phyloP scores from a whole-genome alignment of 2,329 filamentous ascomycete genomes.

The Aspergillus pseudoterreus region DNA sequence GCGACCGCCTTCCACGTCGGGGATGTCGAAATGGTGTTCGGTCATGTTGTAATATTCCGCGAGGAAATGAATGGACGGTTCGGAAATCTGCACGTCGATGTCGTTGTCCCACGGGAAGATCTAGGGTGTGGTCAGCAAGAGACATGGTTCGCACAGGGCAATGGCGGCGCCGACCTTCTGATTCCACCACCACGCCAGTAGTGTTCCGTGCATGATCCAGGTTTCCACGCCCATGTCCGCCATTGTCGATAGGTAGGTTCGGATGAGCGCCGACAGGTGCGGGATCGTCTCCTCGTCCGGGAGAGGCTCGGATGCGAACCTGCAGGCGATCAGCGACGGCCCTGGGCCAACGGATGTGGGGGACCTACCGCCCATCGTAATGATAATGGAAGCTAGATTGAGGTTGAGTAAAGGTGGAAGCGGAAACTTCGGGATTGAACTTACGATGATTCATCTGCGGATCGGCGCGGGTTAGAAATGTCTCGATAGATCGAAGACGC shows the following conservation, averaged over 20 bases:
- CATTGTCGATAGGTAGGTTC: constrained; percentile 57
- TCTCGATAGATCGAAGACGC: neutral
- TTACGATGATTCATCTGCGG: constrained; percentile 43
- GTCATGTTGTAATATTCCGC: constrained; percentile 62
- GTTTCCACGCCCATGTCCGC: constrained; percentile 54
- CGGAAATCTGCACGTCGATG: constrained; percentile 57
- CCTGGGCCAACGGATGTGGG: neutral
- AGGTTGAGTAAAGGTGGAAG: constrained; percentile 1
- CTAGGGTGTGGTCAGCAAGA: constrained; percentile 14
- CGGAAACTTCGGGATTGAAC: constrained; percentile 9
- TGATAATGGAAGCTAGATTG: constrained; percentile 49
- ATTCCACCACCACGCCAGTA: constrained; percentile 64
- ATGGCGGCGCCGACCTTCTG: constrained; percentile 36
- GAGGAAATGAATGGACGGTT: constrained; percentile 53
- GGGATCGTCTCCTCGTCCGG: constrained; percentile 45
- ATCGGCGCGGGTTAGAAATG: neutral
- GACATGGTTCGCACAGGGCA: neutral
- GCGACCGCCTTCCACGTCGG: constrained; percentile 30
- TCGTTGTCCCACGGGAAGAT: constrained; percentile 62
- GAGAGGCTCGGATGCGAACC: constrained; percentile 48
- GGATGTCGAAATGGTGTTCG: constrained; percentile 48
- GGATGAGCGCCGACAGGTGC: constrained; percentile 51
- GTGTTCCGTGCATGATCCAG: constrained; percentile 61
- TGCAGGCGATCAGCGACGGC: constrained; percentile 18
- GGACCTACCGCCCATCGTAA: constrained; percentile 49